These are phyloP conservation scores for Lactifluus echinatus DNA, from an alignment of 768 basidiomycete species.

Conservation along the genomic window DNA sequence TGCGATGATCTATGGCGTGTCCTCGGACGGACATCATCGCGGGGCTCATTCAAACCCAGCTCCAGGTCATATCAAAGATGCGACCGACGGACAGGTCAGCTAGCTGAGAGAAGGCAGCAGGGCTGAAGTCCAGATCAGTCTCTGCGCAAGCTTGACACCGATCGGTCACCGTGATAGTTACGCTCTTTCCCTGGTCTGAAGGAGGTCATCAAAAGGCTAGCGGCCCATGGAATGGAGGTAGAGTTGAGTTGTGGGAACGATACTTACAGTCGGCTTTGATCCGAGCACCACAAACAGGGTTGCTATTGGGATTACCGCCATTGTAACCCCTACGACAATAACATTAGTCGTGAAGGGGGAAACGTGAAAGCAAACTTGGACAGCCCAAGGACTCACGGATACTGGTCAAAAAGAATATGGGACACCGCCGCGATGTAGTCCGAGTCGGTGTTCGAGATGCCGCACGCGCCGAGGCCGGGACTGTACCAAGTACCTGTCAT, in stretches of 20 bases:
- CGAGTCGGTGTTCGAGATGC: constrained; percentile 42
- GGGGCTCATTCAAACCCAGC: constrained; percentile 28
- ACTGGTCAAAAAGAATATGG: constrained; percentile 44
- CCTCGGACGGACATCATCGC: no score
- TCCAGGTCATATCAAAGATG: constrained; percentile 42
- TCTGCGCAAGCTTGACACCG: constrained; percentile 49
- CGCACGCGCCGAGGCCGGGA: constrained; percentile 59
- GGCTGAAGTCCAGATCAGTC: constrained; percentile 56
- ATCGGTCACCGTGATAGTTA: constrained; percentile 48
- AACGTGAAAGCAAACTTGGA: neutral
- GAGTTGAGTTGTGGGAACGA: constrained; percentile 1
- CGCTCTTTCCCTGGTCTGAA: constrained; percentile 43
- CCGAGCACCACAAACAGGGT: constrained; percentile 58
- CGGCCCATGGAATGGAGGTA: constrained; percentile 2
- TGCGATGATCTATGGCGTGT: neutral
- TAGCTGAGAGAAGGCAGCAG: constrained; percentile 44
- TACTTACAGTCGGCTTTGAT: constrained; percentile 43
- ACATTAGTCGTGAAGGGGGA: neutral
- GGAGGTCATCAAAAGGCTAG: neutral
- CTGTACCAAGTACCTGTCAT: constrained; percentile 43
- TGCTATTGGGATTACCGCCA: constrained; percentile 58
- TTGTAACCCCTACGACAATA: constrained; percentile 38
- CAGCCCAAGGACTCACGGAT: constrained; percentile 38
- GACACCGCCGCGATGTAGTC: constrained; percentile 56
- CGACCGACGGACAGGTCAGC: constrained; percentile 42